Percentiles rank a stretch among this genome's conserved stretches.
These are phyloP conservation scores for Trichophyton benhamiae DNA, from an alignment of 2,329 filamentous ascomycete genomes.

Conservation along the genomic window DNA sequence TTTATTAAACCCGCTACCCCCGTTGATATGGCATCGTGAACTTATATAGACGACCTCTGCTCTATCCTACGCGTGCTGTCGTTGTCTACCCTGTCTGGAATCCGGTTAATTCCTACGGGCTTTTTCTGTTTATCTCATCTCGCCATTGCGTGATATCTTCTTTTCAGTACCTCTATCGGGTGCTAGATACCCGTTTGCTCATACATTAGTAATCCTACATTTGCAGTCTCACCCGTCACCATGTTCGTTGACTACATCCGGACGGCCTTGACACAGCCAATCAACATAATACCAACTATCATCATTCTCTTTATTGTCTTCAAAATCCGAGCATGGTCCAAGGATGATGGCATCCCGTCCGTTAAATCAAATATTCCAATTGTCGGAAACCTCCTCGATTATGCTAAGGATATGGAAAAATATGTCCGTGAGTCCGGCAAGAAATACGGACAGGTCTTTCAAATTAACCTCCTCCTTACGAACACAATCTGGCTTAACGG, in stretches of 20 bases:
- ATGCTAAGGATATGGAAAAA: slow-evolving; percentile 10
- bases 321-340: slow-evolving; percentile 1
- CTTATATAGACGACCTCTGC: not conserved
- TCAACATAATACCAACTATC: slow-evolving; percentile 4
- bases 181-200: not conserved
- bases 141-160: not conserved
- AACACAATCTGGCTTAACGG: slow-evolving; percentile 11
- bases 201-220: not conserved
- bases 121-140: not conserved
- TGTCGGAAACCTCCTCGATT: slow-evolving; percentile 11
- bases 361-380: slow-evolving; percentile 10
- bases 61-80: not conserved
- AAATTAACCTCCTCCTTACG: slow-evolving; percentile 10
- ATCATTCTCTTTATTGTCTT: slow-evolving; percentile 3
- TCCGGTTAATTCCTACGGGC: not conserved
- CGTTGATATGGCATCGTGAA: not conserved
- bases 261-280: slow-evolving; percentile 1
- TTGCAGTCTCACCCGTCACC: not conserved
- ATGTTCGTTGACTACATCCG: slow-evolving; percentile 6
- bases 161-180: not conserved
- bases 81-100: not conserved
- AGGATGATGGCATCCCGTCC: slow-evolving; percentile 7
- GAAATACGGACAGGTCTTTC: slow-evolving; percentile 11
- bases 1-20: not conserved
- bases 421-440: slow-evolving; percentile 8